Evolutionary conservation across 768 basidiomycete genomes (phyloP).

Genomic region (Pulveroboletus sp.): DNA sequence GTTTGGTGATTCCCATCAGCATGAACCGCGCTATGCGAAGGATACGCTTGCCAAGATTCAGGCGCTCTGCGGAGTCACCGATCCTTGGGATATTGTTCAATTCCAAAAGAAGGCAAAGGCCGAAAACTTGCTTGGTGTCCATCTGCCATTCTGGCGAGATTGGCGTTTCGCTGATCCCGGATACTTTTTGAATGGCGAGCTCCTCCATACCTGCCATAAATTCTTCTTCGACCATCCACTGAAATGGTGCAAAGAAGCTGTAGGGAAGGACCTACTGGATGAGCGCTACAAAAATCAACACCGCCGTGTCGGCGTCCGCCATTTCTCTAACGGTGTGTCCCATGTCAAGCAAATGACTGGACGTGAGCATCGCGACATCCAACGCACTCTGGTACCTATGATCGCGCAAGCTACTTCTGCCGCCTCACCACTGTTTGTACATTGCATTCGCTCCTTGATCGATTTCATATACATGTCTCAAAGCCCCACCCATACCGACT

Average conservation of each 20-base stretch:
- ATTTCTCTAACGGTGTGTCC: conserved; percentile 36
- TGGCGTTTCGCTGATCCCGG: neutral
- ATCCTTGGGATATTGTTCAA: conserved; percentile 25
- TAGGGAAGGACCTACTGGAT: neutral
- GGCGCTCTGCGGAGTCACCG: neutral
- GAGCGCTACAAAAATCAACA: neutral
- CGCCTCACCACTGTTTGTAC: neutral
- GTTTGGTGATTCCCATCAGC: conserved; percentile 10
- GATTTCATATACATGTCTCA: conserved; percentile 28
- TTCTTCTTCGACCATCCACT: conserved; percentile 11
- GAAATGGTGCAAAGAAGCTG: conserved; percentile 7
- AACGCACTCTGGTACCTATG: conserved; percentile 18
- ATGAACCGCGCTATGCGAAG: neutral
- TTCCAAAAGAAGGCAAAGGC: conserved; percentile 18
- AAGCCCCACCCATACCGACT: conserved; percentile 9
- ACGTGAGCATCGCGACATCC: conserved; percentile 36
- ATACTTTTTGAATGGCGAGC: neutral
- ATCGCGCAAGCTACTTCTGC: neutral
- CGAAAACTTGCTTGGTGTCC: neutral
- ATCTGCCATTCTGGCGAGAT: neutral
- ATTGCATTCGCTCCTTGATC: conserved; percentile 12
- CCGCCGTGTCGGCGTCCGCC: conserved; percentile 25
- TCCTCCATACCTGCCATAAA: conserved; percentile 7
- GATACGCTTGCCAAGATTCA: conserved; percentile 1
- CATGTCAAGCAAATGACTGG: conserved; percentile 40